A percentile compares a stretch with the other conserved stretches of the same genome.
phyloP scores from a whole-genome alignment of 176 grass and related monocot species.

The Phoenix dactylifera region DNA sequence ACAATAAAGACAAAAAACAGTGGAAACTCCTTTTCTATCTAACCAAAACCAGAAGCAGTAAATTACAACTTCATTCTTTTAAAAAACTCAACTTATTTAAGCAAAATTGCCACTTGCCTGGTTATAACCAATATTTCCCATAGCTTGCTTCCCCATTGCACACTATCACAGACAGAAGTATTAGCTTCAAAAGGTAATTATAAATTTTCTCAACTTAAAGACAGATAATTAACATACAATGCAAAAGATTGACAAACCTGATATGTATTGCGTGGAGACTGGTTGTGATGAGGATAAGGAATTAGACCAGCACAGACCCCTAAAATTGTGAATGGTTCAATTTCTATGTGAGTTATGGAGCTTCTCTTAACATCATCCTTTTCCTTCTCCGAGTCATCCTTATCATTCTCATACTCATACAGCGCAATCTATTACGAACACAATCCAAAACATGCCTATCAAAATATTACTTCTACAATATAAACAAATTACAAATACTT shows the following conservation, averaged over 20 bases:
- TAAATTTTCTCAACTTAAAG: background rate
- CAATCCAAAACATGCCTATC: background rate
- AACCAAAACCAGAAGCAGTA: too few species aligned
- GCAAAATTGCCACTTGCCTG: conserved; percentile 42
- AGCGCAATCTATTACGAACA: conserved; percentile 68
- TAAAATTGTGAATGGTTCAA: conserved; percentile 82
- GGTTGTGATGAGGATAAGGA: conserved; percentile 95
- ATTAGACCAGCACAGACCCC: conserved; percentile 90
- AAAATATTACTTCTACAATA: conserved; percentile 2
- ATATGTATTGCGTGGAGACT: conserved; percentile 96
- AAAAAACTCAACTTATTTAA: too few species aligned
- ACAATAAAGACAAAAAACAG: too few species aligned
- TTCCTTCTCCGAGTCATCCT: conserved; percentile 24
- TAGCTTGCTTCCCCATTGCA: conserved; percentile 99
- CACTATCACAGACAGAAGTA: conserved; percentile 43
- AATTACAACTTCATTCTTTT: too few species aligned
- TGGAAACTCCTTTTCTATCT: too few species aligned
- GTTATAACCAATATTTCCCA: conserved; percentile 97
- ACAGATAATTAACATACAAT: conserved; percentile 2
- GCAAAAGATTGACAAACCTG: conserved; percentile 42
- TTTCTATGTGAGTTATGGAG: conserved; percentile 84
- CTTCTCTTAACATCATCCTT: conserved; percentile 47
- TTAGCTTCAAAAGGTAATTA: conserved; percentile 1
- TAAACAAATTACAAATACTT: conserved; percentile 12
- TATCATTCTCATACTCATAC: conserved; percentile 64